phyloP scores from a whole-genome alignment of 805 yeast genomes.

The Candida germanica region DNA sequence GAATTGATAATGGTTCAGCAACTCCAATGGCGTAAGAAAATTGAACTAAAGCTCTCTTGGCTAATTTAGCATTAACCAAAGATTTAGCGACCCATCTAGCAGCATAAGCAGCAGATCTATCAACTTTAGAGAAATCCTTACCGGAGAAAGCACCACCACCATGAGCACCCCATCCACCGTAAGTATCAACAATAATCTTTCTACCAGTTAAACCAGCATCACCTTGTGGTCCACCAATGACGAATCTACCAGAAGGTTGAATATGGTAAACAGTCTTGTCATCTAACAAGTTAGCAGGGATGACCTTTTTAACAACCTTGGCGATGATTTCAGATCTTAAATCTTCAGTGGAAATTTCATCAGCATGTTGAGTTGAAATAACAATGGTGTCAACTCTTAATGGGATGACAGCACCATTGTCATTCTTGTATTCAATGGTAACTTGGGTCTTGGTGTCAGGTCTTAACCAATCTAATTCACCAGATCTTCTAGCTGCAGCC shows the following conservation, averaged over 20 bases:
- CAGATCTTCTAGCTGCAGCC: constrained; percentile 97
- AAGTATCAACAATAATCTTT: constrained; percentile 98
- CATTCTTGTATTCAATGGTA: constrained; percentile 92
- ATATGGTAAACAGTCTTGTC: constrained; percentile 96
- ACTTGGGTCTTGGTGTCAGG: constrained; percentile 99
- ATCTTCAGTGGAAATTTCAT: constrained; percentile 89
- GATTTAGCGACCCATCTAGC: constrained; percentile 99
- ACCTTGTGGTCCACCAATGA: constrained; percentile 99
- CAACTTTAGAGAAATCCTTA: constrained; percentile 99
- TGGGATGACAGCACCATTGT: constrained; percentile 93
- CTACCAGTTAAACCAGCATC: constrained; percentile 99
- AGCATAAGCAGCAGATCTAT: constrained; percentile 99
- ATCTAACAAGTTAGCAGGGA: constrained; percentile 86
- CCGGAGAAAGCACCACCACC: constrained; percentile 99
- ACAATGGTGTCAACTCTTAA: constrained; percentile 96
- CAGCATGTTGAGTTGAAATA: constrained; percentile 97
- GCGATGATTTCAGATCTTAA: constrained; percentile 73
- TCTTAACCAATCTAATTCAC: constrained; percentile 93
- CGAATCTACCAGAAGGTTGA: constrained; percentile 99
- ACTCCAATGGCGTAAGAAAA: constrained; percentile 99
- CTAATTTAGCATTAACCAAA: constrained; percentile 88
- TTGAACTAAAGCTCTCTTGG: constrained; percentile 96
- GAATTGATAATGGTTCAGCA: constrained; percentile 97
- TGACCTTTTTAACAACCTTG: constrained; percentile 87
- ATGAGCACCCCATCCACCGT: constrained; percentile 99